phyloP scores from a whole-genome alignment of 2,329 filamentous ascomycete genomes.

The Colletotrichum lentis region DNA sequence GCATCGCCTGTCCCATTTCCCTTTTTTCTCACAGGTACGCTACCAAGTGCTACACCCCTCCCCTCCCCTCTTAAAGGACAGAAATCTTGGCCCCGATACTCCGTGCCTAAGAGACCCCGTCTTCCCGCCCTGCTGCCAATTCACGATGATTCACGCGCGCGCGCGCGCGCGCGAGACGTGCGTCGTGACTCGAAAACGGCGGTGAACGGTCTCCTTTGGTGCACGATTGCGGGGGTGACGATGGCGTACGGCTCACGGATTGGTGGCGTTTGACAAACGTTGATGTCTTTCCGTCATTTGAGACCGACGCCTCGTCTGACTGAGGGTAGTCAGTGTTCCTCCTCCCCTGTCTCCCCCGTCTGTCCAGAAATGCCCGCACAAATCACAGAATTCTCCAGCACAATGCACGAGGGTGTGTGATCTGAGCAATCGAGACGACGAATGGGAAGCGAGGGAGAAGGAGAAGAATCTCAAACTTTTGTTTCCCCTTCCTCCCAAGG shows the following conservation, averaged over 20 bases:
- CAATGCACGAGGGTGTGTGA: constrained; percentile 9
- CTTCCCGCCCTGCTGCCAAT: constrained; percentile 17
- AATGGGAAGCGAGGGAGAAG: background rate
- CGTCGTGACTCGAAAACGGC: constrained; percentile 35
- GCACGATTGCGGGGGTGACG: background rate
- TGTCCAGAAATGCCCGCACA: constrained; percentile 13
- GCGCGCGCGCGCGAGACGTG: constrained; percentile 3
- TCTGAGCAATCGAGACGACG: background rate
- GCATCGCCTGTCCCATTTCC: constrained; percentile 11
- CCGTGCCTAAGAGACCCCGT: constrained; percentile 14
- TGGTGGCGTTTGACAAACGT: background rate
- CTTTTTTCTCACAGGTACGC: constrained; percentile 19
- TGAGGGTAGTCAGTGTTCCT: background rate
- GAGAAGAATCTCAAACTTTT: background rate
- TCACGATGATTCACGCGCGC: constrained; percentile 30
- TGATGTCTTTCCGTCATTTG: constrained; percentile 29
- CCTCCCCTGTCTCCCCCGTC: constrained; percentile 1
- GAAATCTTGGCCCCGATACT: constrained; percentile 2
- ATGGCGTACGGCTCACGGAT: background rate
- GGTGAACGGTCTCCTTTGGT: constrained; percentile 20
- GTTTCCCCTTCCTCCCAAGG: no score
- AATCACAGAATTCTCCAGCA: background rate
- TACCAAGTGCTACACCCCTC: background rate
- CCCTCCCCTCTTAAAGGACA: background rate
- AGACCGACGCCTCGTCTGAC: constrained; percentile 24